Percentiles rank a stretch among this genome's conserved stretches.
Evolutionary conservation across 2,329 filamentous ascomycete species (phyloP).

Genomic region (Fusarium sp.): DNA sequence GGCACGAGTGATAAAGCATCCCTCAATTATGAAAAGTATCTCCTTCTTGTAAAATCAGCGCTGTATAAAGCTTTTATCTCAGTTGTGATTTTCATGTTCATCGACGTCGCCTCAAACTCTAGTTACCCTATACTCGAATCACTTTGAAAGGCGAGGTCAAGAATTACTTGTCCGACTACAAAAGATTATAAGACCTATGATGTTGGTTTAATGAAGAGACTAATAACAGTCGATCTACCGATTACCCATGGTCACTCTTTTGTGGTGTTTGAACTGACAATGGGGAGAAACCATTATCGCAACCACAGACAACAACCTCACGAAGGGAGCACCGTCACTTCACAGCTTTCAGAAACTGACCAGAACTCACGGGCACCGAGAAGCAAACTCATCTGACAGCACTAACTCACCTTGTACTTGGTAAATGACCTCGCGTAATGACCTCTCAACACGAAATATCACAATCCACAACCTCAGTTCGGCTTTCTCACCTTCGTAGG

Average conservation of each 20-base stretch:
- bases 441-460: background rate
- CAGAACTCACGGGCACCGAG: background rate
- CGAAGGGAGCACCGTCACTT: background rate
- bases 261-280: background rate
- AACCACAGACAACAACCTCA: background rate
- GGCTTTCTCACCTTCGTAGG: background rate
- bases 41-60: no score
- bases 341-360: background rate
- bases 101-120: background rate
- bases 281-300: background rate
- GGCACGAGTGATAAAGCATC: fast-evolving
- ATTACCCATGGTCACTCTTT: background rate
- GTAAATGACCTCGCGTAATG: background rate
- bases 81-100: no score
- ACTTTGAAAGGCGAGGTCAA: background rate
- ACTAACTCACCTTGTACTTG: background rate
- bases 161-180: background rate
- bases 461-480: background rate
- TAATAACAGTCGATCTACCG: fast-evolving
- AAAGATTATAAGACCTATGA: background rate
- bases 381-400: background rate
- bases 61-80: no score
- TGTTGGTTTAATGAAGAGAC: background rate
- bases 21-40: fast-evolving
- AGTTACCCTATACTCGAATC: background rate